Evolutionary conservation across 2,329 filamentous ascomycete species (phyloP), one percentile per base, ranked within the genome.

Genomic region (Fusarium brevicatenulatum): DNA sequence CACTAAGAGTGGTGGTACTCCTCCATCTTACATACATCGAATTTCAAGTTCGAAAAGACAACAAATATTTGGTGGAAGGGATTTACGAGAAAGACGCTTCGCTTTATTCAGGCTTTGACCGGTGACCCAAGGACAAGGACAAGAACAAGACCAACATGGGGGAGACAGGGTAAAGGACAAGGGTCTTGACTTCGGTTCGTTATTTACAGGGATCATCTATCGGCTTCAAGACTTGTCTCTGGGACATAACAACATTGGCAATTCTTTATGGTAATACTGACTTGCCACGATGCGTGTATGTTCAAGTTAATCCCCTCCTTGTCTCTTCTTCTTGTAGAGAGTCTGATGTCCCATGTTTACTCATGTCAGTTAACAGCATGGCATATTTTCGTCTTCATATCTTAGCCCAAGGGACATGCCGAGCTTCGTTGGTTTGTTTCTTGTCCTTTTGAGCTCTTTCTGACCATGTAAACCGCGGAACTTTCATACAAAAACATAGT

Each of bases 31-130:
- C 55, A 70, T 66, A 39, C 55, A 70, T 66, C 52, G 56, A 47
- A 39, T 39, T 28, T 40, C 25, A 36, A 54, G 30, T 32, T 36
- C 23, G 18, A 54, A 40, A 42, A 54, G 19, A 18, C 25, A 30
- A 42, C 21, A 53, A 37, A 37, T 44, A 19, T 12, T 46, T 46
- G 21, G 50, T 55, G 19, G 7, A 39, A 63, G 21, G 34, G 25
- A 36, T 25, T 37, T 28, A 10, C 36, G 59, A 65, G 49, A 52
- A 65, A 50, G 34, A 28, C 39, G 62, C 37, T 71, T 34, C 70
- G 62, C 62, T 68, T 73, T 73, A 71, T 73, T 66, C 71, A 42
- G 62, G 42, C 25, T 69, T 55, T 64, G 66, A 30, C 53, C 43
- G 53, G 66, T 60, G 57, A 39, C 56, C 39, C 56, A 56, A 61